Evolutionary conservation across 371 early-diverging fungal species (phyloP), one percentile per base, ranked within the genome.

Genomic region (Phascolomyces articulosus): DNA sequence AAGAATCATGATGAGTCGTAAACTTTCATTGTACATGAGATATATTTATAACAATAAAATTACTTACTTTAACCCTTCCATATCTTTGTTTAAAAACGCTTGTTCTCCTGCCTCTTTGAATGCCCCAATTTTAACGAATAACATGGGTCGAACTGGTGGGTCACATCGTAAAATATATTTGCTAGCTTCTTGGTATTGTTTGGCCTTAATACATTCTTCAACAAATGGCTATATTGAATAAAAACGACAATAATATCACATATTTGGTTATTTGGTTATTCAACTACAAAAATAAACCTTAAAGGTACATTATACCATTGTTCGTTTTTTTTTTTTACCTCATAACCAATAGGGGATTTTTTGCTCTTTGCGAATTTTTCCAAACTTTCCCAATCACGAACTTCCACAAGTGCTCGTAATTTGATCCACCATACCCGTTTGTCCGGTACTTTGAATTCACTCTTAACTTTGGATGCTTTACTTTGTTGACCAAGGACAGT

Each of bases 381-480:
- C 55, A 97, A 79, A 31, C 89, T 92, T 11, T 91, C 92, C 95
- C 94, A 96, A 65, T 96, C 93, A 28, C 91, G 79, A 20, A 86
- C 83, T 73, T 88, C 86, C 0, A 95, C 95, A n/a, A 97, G 75
- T 0, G 94, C 93, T 18, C 87, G 88, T 6, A 95, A 70, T 63
- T 93, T 94, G 44, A 96, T 83, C 93, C 93, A 93, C 90, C 93
- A 93, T 71, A 88, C 89, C 55, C 90, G 74, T 68, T 90, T 90
- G 49, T 97, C 96, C 0, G 95, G 90, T n/a, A 97, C 86, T 64
- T 91, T 91, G 66, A 96, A 93, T 10, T 97, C 97, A 0, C 78
- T 79, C 49, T 87, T 88, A 3, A 96, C 66, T 70, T 95, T 95
- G 29, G 79, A 67, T 1, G 96, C 97, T 40, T 89, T 82, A 21